Conservation (phyloP, 1,284 basidiomycete genomes). For the Macrocystidia cucumis region DNA sequence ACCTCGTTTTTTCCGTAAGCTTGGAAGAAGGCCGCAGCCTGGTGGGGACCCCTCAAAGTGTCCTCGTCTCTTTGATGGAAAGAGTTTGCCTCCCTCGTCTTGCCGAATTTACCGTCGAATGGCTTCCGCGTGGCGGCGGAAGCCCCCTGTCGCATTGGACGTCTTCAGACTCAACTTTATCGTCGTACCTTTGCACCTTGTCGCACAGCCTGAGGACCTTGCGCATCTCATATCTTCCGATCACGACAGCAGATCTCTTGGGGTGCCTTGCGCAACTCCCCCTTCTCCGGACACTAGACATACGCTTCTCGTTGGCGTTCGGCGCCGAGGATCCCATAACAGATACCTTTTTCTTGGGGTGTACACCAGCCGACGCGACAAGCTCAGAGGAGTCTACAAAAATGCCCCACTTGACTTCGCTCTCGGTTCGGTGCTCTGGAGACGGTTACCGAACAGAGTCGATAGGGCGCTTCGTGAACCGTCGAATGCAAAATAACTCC, state of each 20-base stretch:
- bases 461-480: too few species aligned
- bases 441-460: too few species aligned
- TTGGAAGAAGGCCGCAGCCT: slow-evolving; percentile 2
- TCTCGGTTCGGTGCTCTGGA: too few species aligned
- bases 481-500: too few species aligned
- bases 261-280: slow-evolving; percentile 20
- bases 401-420: too few species aligned
- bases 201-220: slow-evolving; percentile 20
- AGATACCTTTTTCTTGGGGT: slow-evolving; percentile 20
- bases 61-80: slow-evolving; percentile 20
- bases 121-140: slow-evolving; percentile 17
- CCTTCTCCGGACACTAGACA: slow-evolving; percentile 18
- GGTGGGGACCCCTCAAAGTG: slow-evolving; percentile 12
- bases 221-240: slow-evolving; percentile 26
- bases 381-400: too few species aligned
- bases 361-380: too few species aligned
- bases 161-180: slow-evolving; percentile 16
- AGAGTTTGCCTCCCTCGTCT: slow-evolving; percentile 18
- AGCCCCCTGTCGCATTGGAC: slow-evolving; percentile 16
- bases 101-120: slow-evolving; percentile 19
- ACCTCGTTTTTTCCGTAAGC: too few species aligned
- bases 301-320: slow-evolving; percentile 25
- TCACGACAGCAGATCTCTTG: slow-evolving; percentile 23
- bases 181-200: slow-evolving; percentile 19
- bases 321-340: slow-evolving; percentile 25